Evolutionary conservation across 441 rosid genomes (phyloP), one percentile per base, ranked within the genome.

Genomic region (Pelargonium cotyledonis): DNA sequence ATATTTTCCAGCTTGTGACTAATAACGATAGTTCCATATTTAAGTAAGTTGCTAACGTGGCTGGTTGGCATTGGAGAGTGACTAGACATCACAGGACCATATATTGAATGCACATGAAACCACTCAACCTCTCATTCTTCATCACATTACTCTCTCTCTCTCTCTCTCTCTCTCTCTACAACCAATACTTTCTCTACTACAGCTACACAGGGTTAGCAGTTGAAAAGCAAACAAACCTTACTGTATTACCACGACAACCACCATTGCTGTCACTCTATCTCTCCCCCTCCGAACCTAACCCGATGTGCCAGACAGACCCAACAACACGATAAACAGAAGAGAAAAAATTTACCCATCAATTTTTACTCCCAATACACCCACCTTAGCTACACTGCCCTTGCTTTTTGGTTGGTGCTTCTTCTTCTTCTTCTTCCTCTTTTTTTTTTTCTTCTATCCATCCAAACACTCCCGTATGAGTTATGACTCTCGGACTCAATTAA

Each of bases 161-260:
- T 15, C 75, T 63, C 67, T 23, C 80, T 40, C 65, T 74, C 68
- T 64, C 70, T 41, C 73, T 49, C 69, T 62, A 12, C 14, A 8
- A 62, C 68, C 72, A 68, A 15, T 2, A 18, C 62, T 16, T 18
- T 57, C 62, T 57, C 64, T 60, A 15, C 38, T 60, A 60, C 64
- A 60, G 15, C 64, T 60, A 23, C 11, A 60, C 23, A 23, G 69
- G 68, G 60, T 44, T 29, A 82, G 86, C 81, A 35, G 86, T 90
- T 87, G 83, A 75, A 87, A 89, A 81, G 90, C 89, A 83, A 82
- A 75, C 69, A 64, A 21, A 60, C 64, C 64, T 75, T 18, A 65
- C 67, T 76, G 41, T 70, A 44, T 72, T 69, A 35, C 78, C 70
- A 75, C 81, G 72, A 68, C 87, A 79, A 76, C 40, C 40, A 21